Conservation (phyloP, 78 protist species). For the Tieghemostelium lacteum region DNA sequence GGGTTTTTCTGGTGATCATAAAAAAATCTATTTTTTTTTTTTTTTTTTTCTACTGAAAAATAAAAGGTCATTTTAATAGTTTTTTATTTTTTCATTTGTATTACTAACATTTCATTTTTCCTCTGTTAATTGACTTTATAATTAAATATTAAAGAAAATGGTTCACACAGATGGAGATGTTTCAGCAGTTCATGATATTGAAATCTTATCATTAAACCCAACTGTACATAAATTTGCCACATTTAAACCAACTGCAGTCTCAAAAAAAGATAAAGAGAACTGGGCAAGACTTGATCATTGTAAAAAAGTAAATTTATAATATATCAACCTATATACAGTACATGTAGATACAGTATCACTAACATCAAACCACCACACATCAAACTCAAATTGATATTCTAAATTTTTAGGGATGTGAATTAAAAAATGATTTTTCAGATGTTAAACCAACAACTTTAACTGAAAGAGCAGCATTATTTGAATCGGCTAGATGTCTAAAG, state of each 20-base stretch:
- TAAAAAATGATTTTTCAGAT: constrained; percentile 86
- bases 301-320: constrained; percentile 22
- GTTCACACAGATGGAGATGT: constrained; percentile 34
- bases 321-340: too few relatives aligned
- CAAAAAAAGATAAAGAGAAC: constrained; percentile 66
- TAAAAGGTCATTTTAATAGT: too few relatives aligned
- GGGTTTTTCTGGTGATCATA: too few relatives aligned
- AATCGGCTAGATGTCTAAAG: constrained; percentile 93
- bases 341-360: too few relatives aligned
- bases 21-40: too few relatives aligned
- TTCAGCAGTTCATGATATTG: constrained; percentile 72
- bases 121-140: not conserved
- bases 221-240: constrained; percentile 64
- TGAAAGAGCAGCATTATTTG: constrained; percentile 91
- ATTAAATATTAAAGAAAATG: not conserved
- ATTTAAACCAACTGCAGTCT: constrained; percentile 59
- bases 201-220: constrained; percentile 60
- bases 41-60: too few relatives aligned
- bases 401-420: constrained; percentile 42
- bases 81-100: too few relatives aligned
- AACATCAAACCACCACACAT: too few relatives aligned
- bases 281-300: constrained; percentile 64
- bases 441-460: constrained; percentile 93
- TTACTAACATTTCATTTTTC: too few relatives aligned
- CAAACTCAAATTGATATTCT: too few relatives aligned